phyloP scores from a whole-genome alignment of 768 basidiomycete genomes.

The Trichaptum fuscoviolaceum region DNA sequence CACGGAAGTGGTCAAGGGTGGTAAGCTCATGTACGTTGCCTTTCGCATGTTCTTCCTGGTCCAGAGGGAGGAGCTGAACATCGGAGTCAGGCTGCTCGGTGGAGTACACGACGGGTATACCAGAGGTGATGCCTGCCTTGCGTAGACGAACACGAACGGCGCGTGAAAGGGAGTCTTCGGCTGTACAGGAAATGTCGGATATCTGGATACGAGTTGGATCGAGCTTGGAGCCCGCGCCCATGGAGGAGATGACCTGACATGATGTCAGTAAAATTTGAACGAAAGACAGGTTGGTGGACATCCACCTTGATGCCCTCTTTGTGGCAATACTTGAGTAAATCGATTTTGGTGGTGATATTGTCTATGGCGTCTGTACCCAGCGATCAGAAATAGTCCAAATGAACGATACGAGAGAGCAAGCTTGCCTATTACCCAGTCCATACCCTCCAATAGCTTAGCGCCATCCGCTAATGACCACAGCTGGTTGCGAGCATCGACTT shows the following conservation, averaged over 20 bases:
- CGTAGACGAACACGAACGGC: conserved; percentile 78
- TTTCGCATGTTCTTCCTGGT: conserved; percentile 88
- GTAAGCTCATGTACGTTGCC: conserved; percentile 86
- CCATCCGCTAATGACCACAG: conserved; percentile 86
- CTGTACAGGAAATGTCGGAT: conserved; percentile 85
- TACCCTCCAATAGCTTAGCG: conserved; percentile 65
- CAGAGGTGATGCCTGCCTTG: conserved; percentile 50
- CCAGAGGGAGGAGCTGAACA: conserved; percentile 82
- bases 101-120: conserved; percentile 89
- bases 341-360: conserved; percentile 95
- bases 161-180: conserved; percentile 93
- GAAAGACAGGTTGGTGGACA: neutral
- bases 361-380: conserved; percentile 81
- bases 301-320: conserved; percentile 69
- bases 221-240: conserved; percentile 93
- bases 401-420: conserved; percentile 2
- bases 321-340: conserved; percentile 85
- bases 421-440: conserved; percentile 91
- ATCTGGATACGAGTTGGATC: conserved; percentile 97
- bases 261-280: conserved; percentile 4
- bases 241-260: conserved; percentile 85
- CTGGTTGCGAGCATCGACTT: conserved; percentile 79
- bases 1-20: conserved; percentile 88
- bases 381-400: conserved; percentile 10
- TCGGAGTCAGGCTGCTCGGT: conserved; percentile 83